These are phyloP conservation scores for Hysterium pulicare DNA, from an alignment of 2,329 filamentous ascomycete genomes.

Conservation along the genomic window DNA sequence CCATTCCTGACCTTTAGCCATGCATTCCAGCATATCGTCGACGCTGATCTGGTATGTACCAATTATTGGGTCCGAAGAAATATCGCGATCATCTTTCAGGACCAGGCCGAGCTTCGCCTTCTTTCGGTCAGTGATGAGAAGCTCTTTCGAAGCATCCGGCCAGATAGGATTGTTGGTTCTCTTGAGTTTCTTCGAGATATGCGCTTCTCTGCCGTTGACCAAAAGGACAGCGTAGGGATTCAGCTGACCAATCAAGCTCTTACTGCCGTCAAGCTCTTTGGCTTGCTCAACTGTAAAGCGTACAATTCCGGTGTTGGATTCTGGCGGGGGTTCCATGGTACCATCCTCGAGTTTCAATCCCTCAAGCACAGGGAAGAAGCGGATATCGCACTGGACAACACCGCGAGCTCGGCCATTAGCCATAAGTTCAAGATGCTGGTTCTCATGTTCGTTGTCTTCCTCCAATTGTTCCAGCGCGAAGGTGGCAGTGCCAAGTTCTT, in stretches of 20 bases:
- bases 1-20: slow-evolving; percentile 93
- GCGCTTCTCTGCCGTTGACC: slow-evolving; percentile 88
- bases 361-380: slow-evolving; percentile 92
- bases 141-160: slow-evolving; percentile 87
- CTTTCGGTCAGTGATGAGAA: slow-evolving; percentile 91
- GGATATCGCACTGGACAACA: slow-evolving; percentile 73
- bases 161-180: slow-evolving; percentile 97
- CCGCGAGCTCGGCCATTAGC: slow-evolving; percentile 82
- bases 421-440: slow-evolving; percentile 78
- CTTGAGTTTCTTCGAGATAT: slow-evolving; percentile 88
- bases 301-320: slow-evolving; percentile 89
- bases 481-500: slow-evolving; percentile 82
- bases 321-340: slow-evolving; percentile 73
- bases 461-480: slow-evolving; percentile 84
- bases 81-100: slow-evolving; percentile 91
- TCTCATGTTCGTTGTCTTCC: slow-evolving; percentile 73
- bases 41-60: slow-evolving; percentile 95
- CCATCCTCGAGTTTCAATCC: slow-evolving; percentile 70
- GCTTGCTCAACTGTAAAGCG: slow-evolving; percentile 92
- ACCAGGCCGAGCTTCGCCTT: slow-evolving; percentile 85
- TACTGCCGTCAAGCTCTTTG: slow-evolving; percentile 89
- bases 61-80: slow-evolving; percentile 76
- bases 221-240: slow-evolving; percentile 88
- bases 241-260: slow-evolving; percentile 85
- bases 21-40: slow-evolving; percentile 86